Percentiles rank a stretch among this genome's conserved stretches.
Evolutionary conservation across 108 stramenopile species (phyloP).

Genomic region (Nannochloropsis gaditana): DNA sequence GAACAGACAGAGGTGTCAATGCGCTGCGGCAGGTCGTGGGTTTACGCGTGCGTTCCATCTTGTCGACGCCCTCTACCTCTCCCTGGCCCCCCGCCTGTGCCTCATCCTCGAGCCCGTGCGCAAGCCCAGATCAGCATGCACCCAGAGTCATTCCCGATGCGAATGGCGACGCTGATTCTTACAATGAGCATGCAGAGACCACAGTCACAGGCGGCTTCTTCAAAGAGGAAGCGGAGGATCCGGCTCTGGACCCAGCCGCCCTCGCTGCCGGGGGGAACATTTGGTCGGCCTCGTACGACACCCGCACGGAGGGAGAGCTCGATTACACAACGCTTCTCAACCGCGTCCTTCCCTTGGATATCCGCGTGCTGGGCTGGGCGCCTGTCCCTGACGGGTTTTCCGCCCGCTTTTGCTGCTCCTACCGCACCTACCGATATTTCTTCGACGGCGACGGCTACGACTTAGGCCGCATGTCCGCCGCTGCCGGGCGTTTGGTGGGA

Average conservation of each 20-base stretch:
- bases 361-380: slow-evolving; percentile 89
- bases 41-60: slow-evolving; percentile 64
- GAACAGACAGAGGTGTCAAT: slow-evolving; percentile 90
- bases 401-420: slow-evolving; percentile 76
- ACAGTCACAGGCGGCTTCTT: too few species aligned
- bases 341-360: slow-evolving; percentile 74
- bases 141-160: too few species aligned
- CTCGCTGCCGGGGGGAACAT: slow-evolving; percentile 42
- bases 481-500: slow-evolving; percentile 67
- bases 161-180: too few species aligned
- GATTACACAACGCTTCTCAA: slow-evolving; percentile 89
- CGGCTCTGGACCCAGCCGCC: slow-evolving; percentile 11
- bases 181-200: too few species aligned
- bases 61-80: slow-evolving; percentile 5
- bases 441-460: slow-evolving; percentile 64
- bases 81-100: neutral
- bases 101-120: too few species aligned
- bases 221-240: neutral
- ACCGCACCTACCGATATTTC: slow-evolving; percentile 89
- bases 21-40: slow-evolving; percentile 90
- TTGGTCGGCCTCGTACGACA: neutral
- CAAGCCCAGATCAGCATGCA: too few species aligned
- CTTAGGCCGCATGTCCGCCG: slow-evolving; percentile 62
- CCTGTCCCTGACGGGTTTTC: slow-evolving; percentile 76
- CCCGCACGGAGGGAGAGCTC: slow-evolving; percentile 54